phyloP scores from a whole-genome alignment of 371 early-diverging fungal genomes.

The Mucor plumbeus region DNA sequence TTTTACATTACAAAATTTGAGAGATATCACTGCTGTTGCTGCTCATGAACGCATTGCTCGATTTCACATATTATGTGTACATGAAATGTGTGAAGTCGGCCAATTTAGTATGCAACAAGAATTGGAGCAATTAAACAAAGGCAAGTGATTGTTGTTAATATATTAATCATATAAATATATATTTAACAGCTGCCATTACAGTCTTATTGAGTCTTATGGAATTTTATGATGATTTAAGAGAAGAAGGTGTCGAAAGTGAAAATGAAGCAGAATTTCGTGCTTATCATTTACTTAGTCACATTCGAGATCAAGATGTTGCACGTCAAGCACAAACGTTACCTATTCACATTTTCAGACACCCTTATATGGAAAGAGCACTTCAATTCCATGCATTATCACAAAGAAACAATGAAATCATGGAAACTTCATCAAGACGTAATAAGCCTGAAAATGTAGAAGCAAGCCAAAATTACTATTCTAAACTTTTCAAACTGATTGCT shows the following conservation, averaged over 20 bases:
- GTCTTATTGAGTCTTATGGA: constrained; percentile 83
- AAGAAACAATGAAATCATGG: constrained; percentile 59
- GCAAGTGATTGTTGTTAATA: constrained; percentile 31
- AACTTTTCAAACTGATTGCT: constrained; percentile 72
- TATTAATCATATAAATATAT: background rate
- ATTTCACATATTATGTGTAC: constrained; percentile 84
- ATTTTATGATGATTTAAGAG: constrained; percentile 80
- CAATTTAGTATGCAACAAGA: constrained; percentile 83
- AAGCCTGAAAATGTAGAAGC: constrained; percentile 61
- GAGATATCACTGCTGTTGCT: constrained; percentile 67
- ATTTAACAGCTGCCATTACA: background rate
- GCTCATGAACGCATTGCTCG: constrained; percentile 88
- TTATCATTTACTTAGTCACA: constrained; percentile 78
- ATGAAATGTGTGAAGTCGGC: constrained; percentile 72
- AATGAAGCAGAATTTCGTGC: constrained; percentile 93
- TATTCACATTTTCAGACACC: constrained; percentile 54
- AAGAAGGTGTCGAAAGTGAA: constrained; percentile 55
- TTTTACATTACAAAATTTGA: constrained; percentile 84
- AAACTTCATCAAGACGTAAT: constrained; percentile 45
- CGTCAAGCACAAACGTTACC: constrained; percentile 68
- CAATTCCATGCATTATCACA: constrained; percentile 68
- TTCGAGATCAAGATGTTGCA: constrained; percentile 71
- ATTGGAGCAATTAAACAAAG: constrained; percentile 87
- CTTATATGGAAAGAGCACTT: constrained; percentile 72
- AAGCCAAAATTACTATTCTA: constrained; percentile 64